These are phyloP conservation scores for Macrotyloma uniflorum DNA, from an alignment of 306 rosid genomes.

Conservation along the genomic window DNA sequence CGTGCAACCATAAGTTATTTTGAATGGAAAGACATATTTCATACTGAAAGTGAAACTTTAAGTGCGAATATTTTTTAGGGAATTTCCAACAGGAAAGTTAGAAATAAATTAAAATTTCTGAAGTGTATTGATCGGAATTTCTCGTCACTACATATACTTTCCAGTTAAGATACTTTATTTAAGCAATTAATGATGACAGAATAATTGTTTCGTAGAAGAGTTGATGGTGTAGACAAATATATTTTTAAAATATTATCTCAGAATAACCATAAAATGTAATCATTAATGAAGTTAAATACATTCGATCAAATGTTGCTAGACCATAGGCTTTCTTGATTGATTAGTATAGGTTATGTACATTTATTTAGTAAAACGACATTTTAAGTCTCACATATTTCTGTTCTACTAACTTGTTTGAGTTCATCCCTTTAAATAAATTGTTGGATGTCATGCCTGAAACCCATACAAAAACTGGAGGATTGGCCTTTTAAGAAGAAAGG, in stretches of 20 bases:
- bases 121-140: background rate
- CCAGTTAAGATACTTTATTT: background rate
- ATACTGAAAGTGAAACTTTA: background rate
- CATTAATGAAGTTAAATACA: background rate
- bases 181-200: background rate
- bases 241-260: background rate
- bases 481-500: background rate
- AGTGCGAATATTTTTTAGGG: background rate
- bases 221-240: background rate
- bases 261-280: background rate
- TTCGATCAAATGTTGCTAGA: background rate
- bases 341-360: background rate
- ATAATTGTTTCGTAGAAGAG: background rate
- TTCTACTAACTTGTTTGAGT: no score
- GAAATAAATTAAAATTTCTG: background rate
- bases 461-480: background rate
- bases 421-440: background rate
- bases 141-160: background rate
- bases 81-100: background rate
- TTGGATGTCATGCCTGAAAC: background rate
- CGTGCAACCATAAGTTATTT: background rate
- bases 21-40: background rate
- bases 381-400: background rate
- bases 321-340: background rate
- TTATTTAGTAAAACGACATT: background rate